Conservation (phyloP, 2,329 filamentous ascomycete genomes). For the Magnaporthiopsis rhizophila region DNA sequence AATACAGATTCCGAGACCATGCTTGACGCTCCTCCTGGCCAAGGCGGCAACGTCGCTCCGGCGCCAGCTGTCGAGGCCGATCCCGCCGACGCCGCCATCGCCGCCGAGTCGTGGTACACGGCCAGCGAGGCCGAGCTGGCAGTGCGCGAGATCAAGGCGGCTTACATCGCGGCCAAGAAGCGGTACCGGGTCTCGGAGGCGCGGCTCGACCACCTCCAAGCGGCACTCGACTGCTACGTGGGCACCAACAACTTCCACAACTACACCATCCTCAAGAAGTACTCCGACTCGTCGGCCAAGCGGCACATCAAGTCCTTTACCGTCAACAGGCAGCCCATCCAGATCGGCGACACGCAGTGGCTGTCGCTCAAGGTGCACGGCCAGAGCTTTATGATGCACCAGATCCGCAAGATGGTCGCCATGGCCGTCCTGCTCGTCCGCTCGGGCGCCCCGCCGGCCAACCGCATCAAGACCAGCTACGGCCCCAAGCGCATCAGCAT, state of each 20-base stretch:
- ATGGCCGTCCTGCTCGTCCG: slow-evolving; percentile 81
- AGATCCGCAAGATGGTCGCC: slow-evolving; percentile 98
- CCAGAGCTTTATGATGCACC: slow-evolving; percentile 99
- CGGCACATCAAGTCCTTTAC: slow-evolving; percentile 89
- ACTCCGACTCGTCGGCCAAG: slow-evolving; percentile 74
- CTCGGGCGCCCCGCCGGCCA: slow-evolving; percentile 61
- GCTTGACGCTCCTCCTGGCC: not conserved
- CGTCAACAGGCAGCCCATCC: slow-evolving; percentile 65
- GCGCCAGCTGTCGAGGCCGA: slow-evolving; percentile 12
- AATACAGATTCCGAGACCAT: not conserved
- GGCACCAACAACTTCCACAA: slow-evolving; percentile 95
- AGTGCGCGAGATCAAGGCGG: slow-evolving; percentile 67
- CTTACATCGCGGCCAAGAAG: slow-evolving; percentile 75
- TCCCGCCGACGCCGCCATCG: slow-evolving; percentile 11
- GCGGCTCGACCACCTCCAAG: slow-evolving; percentile 69
- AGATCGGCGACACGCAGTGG: slow-evolving; percentile 92
- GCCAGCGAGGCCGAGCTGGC: slow-evolving; percentile 52
- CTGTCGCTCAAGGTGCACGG: slow-evolving; percentile 92
- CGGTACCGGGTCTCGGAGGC: slow-evolving; percentile 69
- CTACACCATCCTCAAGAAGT: slow-evolving; percentile 87
- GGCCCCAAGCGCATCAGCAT: slow-evolving; percentile 68
- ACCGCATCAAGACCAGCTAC: slow-evolving; percentile 69
- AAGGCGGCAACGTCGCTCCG: not conserved
- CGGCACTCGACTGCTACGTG: slow-evolving; percentile 64
- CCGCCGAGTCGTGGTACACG: slow-evolving; percentile 16